Evolutionary conservation across 129 eudicot genomes (phyloP).

Genomic region (Cynara cardunculus): DNA sequence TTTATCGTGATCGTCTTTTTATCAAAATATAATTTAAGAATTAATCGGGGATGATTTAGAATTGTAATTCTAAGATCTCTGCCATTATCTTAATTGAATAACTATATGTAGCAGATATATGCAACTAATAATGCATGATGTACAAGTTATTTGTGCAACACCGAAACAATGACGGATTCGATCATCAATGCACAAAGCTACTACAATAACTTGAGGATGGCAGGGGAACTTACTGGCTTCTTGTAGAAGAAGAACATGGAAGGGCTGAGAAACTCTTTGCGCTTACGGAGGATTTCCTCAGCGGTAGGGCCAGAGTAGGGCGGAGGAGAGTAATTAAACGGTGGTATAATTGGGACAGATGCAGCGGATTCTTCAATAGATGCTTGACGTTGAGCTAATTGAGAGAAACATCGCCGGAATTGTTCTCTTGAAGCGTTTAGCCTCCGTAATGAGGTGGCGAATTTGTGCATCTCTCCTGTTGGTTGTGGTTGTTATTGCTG

Average conservation of each 20-base stretch:
- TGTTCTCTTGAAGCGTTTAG: slow-evolving; percentile 3
- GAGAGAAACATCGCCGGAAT: slow-evolving; percentile 22
- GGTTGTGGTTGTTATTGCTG: background rate
- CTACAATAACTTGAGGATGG: background rate
- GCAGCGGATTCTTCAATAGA: background rate
- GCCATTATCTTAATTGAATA: background rate
- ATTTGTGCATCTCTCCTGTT: slow-evolving; percentile 19
- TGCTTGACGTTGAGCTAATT: slow-evolving; percentile 27
- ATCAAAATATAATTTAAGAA: background rate
- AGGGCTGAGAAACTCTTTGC: slow-evolving; percentile 82
- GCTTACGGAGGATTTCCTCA: slow-evolving; percentile 55
- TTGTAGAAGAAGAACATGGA: slow-evolving; percentile 77
- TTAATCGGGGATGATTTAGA: background rate
- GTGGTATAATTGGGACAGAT: slow-evolving; percentile 51
- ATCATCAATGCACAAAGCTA: background rate
- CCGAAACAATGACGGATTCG: background rate
- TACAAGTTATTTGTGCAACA: background rate
- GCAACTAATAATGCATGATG: background rate
- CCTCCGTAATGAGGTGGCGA: slow-evolving; percentile 15
- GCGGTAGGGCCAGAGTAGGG: slow-evolving; percentile 71
- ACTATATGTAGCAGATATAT: background rate
- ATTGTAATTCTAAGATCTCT: background rate
- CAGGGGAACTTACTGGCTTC: slow-evolving; percentile 50
- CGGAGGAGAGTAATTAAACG: slow-evolving; percentile 78
- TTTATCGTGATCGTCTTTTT: background rate